phyloP scores from a whole-genome alignment of 2,329 filamentous ascomycete genomes.

The Monosporascus sp. region DNA sequence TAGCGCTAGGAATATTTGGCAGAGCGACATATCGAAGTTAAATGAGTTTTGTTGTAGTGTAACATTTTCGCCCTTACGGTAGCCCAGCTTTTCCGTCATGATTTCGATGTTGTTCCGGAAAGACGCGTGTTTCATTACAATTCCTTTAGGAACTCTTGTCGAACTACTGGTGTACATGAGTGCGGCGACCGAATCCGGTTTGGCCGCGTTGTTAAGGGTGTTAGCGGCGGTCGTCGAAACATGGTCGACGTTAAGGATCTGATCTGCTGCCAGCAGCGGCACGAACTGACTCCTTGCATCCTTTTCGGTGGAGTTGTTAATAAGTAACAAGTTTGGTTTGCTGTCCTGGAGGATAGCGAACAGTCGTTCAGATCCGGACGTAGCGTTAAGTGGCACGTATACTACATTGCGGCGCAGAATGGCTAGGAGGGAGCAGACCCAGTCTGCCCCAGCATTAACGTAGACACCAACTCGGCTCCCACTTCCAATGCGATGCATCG shows the following conservation, averaged over 20 bases:
- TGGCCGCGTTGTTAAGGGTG: no score
- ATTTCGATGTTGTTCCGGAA: neutral
- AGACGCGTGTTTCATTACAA: neutral
- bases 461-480: neutral
- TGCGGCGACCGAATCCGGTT: neutral
- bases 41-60: neutral
- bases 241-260: neutral
- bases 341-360: neutral
- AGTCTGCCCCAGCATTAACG: neutral
- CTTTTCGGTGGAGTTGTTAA: neutral
- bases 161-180: neutral
- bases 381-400: neutral
- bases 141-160: neutral
- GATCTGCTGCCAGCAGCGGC: neutral
- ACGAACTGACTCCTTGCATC: no score
- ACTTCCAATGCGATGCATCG: neutral
- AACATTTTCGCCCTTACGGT: neutral
- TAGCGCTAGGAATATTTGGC: neutral
- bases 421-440: neutral
- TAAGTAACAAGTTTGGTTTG: neutral
- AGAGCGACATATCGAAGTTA: neutral
- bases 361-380: neutral
- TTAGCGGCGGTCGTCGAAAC: no score
- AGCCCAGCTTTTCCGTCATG: neutral
- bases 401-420: neutral